Evolutionary conservation across 225 moss, liverwort and hornwort genomes (phyloP).

Genomic region (Rhytidiadelphus loreus): DNA sequence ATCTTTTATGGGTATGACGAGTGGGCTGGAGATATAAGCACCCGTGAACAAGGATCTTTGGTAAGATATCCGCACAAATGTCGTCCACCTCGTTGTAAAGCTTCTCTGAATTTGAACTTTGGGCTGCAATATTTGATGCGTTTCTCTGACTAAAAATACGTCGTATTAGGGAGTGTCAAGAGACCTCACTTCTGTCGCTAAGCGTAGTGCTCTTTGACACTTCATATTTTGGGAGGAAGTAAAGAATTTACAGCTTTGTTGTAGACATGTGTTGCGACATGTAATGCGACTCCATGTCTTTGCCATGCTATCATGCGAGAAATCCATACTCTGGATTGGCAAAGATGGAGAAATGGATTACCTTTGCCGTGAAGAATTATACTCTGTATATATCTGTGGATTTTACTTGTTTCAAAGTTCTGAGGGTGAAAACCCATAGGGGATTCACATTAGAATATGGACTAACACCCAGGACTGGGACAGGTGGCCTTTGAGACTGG

Average conservation of each 20-base stretch:
- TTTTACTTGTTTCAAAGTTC: not conserved
- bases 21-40: slow-evolving; percentile 96
- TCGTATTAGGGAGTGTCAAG: not conserved
- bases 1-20: slow-evolving; percentile 68
- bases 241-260: not conserved
- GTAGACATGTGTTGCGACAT: not conserved
- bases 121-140: not conserved
- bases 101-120: not conserved
- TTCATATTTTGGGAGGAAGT: not conserved
- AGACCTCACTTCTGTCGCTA: not conserved
- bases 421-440: not conserved
- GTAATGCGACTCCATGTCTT: not conserved
- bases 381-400: not conserved
- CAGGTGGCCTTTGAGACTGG: slow-evolving; percentile 95
- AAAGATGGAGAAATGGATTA: not conserved
- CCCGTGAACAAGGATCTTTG: slow-evolving; percentile 94
- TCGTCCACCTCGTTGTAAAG: not conserved
- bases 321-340: not conserved
- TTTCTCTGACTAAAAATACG: not conserved
- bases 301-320: not conserved
- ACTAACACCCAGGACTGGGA: not conserved
- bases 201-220: not conserved
- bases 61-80: slow-evolving; percentile 14
- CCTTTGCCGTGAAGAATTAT: not conserved
- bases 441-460: not conserved